Base-by-base conservation (phyloP, 306 rosid species). In the Prunus mira region DNA sequence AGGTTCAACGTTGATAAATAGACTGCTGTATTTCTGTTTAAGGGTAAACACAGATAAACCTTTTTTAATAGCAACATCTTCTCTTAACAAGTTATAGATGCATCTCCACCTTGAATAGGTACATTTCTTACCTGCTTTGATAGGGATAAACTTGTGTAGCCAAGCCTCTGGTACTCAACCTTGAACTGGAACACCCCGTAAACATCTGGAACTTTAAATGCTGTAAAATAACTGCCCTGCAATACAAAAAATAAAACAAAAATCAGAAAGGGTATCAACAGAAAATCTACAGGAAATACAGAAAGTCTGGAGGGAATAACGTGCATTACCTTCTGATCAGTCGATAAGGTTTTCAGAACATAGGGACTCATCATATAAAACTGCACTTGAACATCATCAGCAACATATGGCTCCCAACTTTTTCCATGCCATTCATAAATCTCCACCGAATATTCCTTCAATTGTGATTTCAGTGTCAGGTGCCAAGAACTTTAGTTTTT, bases 361-460 rank as follows among this genome's bases (percentile, higher is more conserved):
- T 92, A 91, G 71, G 99, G 99, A 71, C 99, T 96, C 99, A 96
- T 96, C 99, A 96, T 91, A 91, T 89, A 96, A 84, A 96, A 96
- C 86, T 96, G 99, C 76, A 96, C 91, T 86, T 96, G 99, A 72
- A 92, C 97, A 74, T 96, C 99, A 79, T 91, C 78, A 34, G 93
- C 88, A 5, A 92, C 93, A 62, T 90, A 96, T 72, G 99, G 98
- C 77, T 83, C 96, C 99, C 98, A 96, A n/a, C 83, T 69, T 82
- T 83, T 70, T 63, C 99, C 99, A 81, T 91, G 86, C 99, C 99
- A 92, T 87, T 96, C 97, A 76, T 73, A 92, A 66, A 96, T 78
- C 83, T 96, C 98, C 50, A 96, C 90, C 14, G 88, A 89, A 87
- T 89, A 92, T 88, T 92, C 93, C 99, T 96, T 77, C 71, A 84